Evolutionary conservation across 75 land plant species (phyloP), one percentile per base, ranked within the genome.

Genomic region (Cryptomeria japonica): DNA sequence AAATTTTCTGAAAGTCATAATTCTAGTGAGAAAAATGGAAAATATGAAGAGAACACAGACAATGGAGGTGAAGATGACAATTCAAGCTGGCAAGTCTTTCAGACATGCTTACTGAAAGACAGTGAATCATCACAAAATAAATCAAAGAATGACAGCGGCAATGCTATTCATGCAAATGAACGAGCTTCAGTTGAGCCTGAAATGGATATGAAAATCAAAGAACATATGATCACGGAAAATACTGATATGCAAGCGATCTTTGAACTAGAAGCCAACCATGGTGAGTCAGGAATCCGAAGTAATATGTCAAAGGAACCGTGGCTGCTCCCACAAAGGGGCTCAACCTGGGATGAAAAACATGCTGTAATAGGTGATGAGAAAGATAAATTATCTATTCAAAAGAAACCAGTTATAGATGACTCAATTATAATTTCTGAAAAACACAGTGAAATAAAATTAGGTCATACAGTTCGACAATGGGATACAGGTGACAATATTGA

Each of bases 341-440:
- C 84, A 44, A 82, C 84, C 49, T 44, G 46, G 84, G 53, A 46
- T 82, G 84, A 46, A 46, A n/a, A 82, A n/a, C 49, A 82, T 46
- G 51, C 84, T 46, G 84, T n/a, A 19, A 82, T 41, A 39, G 86
- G 49, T 85, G 41, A 41, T 36, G 86, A 85, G 58, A 85, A 12
- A 11, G 64, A 85, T 41, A 47, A 34, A 53, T 36, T 9, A 19
- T 56, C 68, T 36, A 15, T 36, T 85, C 86, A 53, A 32, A 51
- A 56, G n/a, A 85, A 49, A 39, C 34, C 64, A 55, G 38, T 32
- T 22, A 9, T 85, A 38, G 89, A 80, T 88, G 96, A 94, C 78
- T 95, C 91, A 72, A 91, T 94, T 85, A 61, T 93, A 51, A 84
- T 91, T 53, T 77, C 88, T 89, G 86, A 92, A 19, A 87, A 58